Conservation (phyloP, 495 filamentous ascomycete genomes). For the Mytilinidion resinicola region DNA sequence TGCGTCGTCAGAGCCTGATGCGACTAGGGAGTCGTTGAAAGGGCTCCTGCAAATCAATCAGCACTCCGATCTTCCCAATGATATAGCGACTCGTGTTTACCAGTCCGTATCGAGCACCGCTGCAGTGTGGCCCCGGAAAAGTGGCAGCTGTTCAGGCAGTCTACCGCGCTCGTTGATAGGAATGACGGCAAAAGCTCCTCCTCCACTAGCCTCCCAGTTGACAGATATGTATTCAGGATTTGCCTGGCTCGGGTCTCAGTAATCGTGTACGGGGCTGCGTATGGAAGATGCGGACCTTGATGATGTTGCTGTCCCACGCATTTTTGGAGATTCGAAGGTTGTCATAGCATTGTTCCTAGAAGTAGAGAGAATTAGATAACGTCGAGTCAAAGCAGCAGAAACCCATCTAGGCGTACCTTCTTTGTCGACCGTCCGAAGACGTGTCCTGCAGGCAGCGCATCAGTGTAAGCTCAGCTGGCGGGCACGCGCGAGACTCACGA, state of each 20-base stretch:
- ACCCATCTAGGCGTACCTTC: conserved; percentile 48
- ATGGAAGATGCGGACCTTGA: conserved; percentile 60
- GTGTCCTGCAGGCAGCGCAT: conserved; percentile 60
- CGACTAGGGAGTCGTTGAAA: conserved; percentile 87
- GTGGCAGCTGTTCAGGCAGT: conserved; percentile 82
- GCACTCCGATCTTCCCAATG: conserved; percentile 31
- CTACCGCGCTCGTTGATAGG: conserved; percentile 83
- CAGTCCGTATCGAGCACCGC: conserved; percentile 97
- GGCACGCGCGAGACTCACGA: conserved; percentile 57
- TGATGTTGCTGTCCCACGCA: conserved; percentile 97
- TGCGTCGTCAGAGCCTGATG: conserved; percentile 91
- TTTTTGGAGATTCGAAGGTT: conserved; percentile 91
- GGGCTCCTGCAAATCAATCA: conserved; percentile 61
- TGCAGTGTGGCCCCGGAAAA: conserved; percentile 93
- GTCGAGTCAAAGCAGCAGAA: neutral
- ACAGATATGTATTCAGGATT: conserved; percentile 95
- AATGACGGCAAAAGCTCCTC: conserved; percentile 95
- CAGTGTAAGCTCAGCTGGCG: conserved; percentile 34
- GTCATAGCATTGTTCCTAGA: conserved; percentile 86
- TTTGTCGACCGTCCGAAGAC: conserved; percentile 90
- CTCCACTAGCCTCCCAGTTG: conserved; percentile 97
- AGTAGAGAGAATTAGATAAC: conserved; percentile 8
- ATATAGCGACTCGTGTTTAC: conserved; percentile 43
- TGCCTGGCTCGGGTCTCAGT: conserved; percentile 48
- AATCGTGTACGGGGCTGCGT: neutral